phyloP scores from a whole-genome alignment of 768 basidiomycete genomes.

The Gymnopilus junonius region DNA sequence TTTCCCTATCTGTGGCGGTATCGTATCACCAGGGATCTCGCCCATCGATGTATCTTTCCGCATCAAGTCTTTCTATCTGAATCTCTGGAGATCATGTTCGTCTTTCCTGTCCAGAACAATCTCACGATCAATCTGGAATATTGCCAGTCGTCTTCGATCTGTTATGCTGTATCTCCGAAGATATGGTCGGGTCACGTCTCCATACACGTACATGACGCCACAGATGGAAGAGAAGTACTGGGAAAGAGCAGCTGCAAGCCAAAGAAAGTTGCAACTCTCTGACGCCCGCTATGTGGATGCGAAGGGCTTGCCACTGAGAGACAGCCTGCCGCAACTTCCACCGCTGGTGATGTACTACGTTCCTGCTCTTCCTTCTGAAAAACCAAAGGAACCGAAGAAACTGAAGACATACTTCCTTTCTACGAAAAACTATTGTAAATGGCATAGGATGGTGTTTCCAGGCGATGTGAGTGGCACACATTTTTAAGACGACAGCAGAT shows the following conservation, averaged over 20 bases:
- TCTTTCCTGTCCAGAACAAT: neutral
- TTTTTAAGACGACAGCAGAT: neutral
- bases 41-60: neutral
- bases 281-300: conserved; percentile 22
- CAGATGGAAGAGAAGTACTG: conserved; percentile 23
- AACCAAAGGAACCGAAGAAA: neutral
- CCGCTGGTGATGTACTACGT: conserved; percentile 28
- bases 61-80: neutral
- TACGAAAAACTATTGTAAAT: conserved; percentile 19
- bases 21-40: neutral
- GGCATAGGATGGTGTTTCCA: conserved; percentile 25
- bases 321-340: conserved; percentile 8
- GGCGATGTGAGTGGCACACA: conserved; percentile 7
- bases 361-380: conserved; percentile 20
- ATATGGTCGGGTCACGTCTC: neutral
- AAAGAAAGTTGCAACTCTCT: conserved; percentile 13
- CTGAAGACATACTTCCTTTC: conserved; percentile 3
- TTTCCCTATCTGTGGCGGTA: neutral
- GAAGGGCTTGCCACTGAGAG: neutral
- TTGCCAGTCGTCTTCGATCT: neutral
- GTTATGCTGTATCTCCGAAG: neutral
- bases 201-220: conserved; percentile 4
- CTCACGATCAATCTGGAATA: neutral
- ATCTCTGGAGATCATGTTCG: neutral
- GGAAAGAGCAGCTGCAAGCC: conserved; percentile 12